Conservation (phyloP, 495 filamentous ascomycete genomes). For the Lasiosphaeris hirsuta region DNA sequence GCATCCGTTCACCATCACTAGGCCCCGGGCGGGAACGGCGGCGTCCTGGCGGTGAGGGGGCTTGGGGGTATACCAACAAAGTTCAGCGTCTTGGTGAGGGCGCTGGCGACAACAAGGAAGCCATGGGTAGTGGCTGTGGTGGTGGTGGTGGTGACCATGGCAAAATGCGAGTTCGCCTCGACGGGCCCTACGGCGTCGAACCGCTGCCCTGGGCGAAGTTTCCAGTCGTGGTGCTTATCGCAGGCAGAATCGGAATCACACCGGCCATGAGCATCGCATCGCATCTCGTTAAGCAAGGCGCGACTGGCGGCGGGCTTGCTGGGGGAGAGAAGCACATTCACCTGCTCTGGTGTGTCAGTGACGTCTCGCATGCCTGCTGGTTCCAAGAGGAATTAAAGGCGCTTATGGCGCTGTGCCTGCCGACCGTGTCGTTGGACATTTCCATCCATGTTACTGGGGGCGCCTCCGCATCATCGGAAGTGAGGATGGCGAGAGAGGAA, state of each 20-base stretch:
- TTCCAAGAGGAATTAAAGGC: neutral
- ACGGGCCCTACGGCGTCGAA: constrained; percentile 5
- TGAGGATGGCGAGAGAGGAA: neutral
- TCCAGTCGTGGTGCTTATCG: neutral
- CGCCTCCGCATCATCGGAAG: neutral
- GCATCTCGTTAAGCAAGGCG: neutral
- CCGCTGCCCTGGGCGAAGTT: neutral
- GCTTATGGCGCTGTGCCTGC: neutral
- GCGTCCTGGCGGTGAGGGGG: neutral
- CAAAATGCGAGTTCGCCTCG: neutral
- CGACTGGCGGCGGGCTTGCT: neutral
- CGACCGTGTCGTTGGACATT: neutral
- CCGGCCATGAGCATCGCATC: constrained; percentile 12
- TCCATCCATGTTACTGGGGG: neutral
- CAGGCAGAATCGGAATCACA: constrained; percentile 8
- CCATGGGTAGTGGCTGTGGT: too few relatives aligned
- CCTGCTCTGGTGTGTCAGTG: neutral
- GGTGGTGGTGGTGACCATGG: neutral
- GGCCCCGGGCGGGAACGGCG: neutral
- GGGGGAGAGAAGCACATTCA: neutral
- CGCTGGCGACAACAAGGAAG: too few relatives aligned
- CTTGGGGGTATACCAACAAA: constrained; percentile 2
- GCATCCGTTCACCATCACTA: constrained; percentile 8
- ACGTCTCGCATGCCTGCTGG: neutral
- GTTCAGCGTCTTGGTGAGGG: neutral